phyloP scores from a whole-genome alignment of 163 green algal species.

The Scenedesmus sp. region DNA sequence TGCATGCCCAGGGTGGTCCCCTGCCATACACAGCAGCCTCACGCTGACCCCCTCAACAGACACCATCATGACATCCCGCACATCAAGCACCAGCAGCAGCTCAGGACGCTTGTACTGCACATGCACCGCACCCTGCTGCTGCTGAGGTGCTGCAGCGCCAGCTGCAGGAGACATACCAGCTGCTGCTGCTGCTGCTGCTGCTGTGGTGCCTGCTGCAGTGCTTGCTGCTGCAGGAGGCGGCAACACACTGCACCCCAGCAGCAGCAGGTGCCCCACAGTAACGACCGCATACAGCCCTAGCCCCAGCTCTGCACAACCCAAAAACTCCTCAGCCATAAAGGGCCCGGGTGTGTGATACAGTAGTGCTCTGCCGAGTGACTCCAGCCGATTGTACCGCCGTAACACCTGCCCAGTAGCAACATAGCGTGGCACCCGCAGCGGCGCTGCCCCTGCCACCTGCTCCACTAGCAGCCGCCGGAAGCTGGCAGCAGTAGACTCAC shows the following conservation, averaged over 20 bases:
- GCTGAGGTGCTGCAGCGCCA: neutral
- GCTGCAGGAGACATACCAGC: neutral
- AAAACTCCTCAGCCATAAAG: constrained; percentile 21
- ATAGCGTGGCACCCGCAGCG: constrained; percentile 42
- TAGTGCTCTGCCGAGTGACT: constrained; percentile 44
- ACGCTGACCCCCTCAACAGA: constrained; percentile 17
- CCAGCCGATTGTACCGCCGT: constrained; percentile 43
- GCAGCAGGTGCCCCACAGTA: constrained; percentile 40
- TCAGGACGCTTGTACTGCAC: constrained; percentile 41
- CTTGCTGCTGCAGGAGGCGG: neutral
- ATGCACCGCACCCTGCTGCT: constrained; percentile 11
- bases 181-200: neutral
- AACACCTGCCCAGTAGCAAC: constrained; percentile 34
- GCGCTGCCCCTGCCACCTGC: neutral
- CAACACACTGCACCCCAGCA: constrained; percentile 4
- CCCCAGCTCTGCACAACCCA: constrained; percentile 35
- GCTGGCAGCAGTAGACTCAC: constrained; percentile 37
- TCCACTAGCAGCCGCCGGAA: constrained; percentile 30
- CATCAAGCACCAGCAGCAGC: constrained; percentile 44
- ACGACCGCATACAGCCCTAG: constrained; percentile 36
- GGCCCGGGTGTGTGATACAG: constrained; percentile 34
- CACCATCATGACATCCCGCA: constrained; percentile 43
- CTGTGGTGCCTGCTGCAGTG: neutral
- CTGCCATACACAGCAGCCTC: constrained; percentile 49
- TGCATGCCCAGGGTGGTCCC: neutral